Evolutionary conservation across 495 filamentous ascomycete genomes (phyloP).

Genomic region (Trichoderma virens): DNA sequence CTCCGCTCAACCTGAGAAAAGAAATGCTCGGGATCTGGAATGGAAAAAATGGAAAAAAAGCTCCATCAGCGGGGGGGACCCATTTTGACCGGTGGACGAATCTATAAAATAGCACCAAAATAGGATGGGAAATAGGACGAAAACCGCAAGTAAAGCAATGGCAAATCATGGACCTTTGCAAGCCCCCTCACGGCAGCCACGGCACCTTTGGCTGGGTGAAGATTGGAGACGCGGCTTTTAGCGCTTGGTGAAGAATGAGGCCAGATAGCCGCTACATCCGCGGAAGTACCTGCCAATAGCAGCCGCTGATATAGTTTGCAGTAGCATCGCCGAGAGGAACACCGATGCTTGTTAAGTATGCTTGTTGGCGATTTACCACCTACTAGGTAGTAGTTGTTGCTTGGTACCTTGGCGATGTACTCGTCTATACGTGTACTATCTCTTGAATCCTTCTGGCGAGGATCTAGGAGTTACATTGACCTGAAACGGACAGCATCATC

Average conservation of each 20-base stretch:
- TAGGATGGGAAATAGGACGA: too few relatives aligned
- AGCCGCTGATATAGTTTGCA: neutral
- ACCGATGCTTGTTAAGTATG: neutral
- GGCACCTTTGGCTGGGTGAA: neutral
- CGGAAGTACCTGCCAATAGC: neutral
- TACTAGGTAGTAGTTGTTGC: too few relatives aligned
- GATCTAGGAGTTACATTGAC: too few relatives aligned
- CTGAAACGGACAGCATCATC: too few relatives aligned
- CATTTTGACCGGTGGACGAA: too few relatives aligned
- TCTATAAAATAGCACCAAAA: too few relatives aligned
- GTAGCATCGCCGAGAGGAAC: neutral
- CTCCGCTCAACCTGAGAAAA: neutral
- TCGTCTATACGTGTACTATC: too few relatives aligned
- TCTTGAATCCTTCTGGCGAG: too few relatives aligned
- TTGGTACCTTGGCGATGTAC: too few relatives aligned
- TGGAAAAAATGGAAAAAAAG: too few relatives aligned
- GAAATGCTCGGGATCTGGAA: neutral
- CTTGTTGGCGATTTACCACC: neutral
- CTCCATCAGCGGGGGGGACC: too few relatives aligned
- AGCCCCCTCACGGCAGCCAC: conserved; percentile 3
- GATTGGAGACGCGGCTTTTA: neutral
- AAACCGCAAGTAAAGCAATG: neutral
- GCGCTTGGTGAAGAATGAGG: neutral
- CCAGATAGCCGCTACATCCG: conserved; percentile 5
- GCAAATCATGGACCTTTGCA: neutral